phyloP scores from a whole-genome alignment of 1,139 yeast species.

The Kluyveromyces sp. region DNA sequence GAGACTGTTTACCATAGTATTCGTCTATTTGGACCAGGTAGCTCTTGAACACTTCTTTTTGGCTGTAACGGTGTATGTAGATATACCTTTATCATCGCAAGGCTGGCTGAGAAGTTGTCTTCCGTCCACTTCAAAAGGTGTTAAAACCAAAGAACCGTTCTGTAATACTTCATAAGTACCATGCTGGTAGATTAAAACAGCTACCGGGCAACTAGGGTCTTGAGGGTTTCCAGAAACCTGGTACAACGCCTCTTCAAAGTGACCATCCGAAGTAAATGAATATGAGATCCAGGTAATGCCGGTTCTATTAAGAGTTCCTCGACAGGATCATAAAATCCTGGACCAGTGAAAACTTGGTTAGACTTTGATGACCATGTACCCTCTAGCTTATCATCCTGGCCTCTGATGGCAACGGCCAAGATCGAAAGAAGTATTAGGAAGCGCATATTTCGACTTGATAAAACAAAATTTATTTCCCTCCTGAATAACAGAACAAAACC shows the following conservation, averaged over 20 bases:
- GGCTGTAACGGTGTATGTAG: slow-evolving; percentile 69
- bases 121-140: slow-evolving; percentile 83
- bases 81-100: slow-evolving; percentile 50
- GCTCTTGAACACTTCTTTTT: slow-evolving; percentile 51
- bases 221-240: slow-evolving; percentile 64
- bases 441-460: not conserved
- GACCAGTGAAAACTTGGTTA: slow-evolving; percentile 91
- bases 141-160: slow-evolving; percentile 62
- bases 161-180: slow-evolving; percentile 60
- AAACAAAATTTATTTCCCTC: too few relatives aligned
- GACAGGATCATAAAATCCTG: slow-evolving; percentile 92
- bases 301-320: slow-evolving; percentile 93
- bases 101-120: slow-evolving; percentile 87
- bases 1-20: slow-evolving; percentile 74
- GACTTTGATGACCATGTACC: slow-evolving; percentile 98
- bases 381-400: slow-evolving; percentile 31
- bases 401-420: slow-evolving; percentile 14
- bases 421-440: slow-evolving; percentile 1
- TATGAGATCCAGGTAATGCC: slow-evolving; percentile 83
- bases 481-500: too few relatives aligned
- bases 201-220: slow-evolving; percentile 76
- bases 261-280: slow-evolving; percentile 88
- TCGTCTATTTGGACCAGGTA: slow-evolving; percentile 58
- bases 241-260: slow-evolving; percentile 82
- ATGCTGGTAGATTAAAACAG: slow-evolving; percentile 79